Evolutionary conservation across 2,329 filamentous ascomycete species (phyloP).

Genomic region (Trichophyton mentagrophytes): DNA sequence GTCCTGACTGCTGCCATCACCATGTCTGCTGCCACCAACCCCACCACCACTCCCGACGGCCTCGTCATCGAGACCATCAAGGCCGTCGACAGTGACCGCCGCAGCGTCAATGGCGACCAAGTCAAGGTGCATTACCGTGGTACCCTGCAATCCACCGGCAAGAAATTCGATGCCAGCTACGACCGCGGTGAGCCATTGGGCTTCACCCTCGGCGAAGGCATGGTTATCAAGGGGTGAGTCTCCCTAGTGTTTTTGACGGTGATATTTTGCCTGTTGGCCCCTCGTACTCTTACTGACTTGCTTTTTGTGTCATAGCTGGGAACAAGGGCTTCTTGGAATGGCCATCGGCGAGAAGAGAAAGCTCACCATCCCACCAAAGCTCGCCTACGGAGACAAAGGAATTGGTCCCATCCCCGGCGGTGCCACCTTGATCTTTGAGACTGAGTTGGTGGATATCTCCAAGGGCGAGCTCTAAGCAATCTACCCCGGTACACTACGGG

Average conservation of each 20-base stretch:
- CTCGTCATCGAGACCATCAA: constrained; percentile 68
- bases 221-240: constrained; percentile 77
- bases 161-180: constrained; percentile 75
- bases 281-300: not conserved
- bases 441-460: constrained; percentile 67
- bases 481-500: not conserved
- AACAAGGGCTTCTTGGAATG: constrained; percentile 81
- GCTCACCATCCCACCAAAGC: constrained; percentile 75
- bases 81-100: constrained; percentile 56
- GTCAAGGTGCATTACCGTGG: constrained; percentile 83
- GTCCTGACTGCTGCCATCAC: constrained; percentile 17
- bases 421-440: constrained; percentile 81
- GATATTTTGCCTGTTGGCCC: not conserved
- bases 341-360: constrained; percentile 88
- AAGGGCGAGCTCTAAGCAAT: constrained; percentile 33
- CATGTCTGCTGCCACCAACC: constrained; percentile 28
- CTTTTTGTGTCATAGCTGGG: constrained; percentile 49
- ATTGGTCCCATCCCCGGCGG: constrained; percentile 75
- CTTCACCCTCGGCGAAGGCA: constrained; percentile 66
- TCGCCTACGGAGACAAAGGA: constrained; percentile 64
- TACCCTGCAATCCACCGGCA: constrained; percentile 58
- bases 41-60: constrained; percentile 42
- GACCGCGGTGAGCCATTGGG: constrained; percentile 61
- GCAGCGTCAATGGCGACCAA: constrained; percentile 61
- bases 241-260: not conserved